Evolutionary conservation across 176 grass and related monocot genomes (phyloP).

Genomic region (Cocos nucifera): DNA sequence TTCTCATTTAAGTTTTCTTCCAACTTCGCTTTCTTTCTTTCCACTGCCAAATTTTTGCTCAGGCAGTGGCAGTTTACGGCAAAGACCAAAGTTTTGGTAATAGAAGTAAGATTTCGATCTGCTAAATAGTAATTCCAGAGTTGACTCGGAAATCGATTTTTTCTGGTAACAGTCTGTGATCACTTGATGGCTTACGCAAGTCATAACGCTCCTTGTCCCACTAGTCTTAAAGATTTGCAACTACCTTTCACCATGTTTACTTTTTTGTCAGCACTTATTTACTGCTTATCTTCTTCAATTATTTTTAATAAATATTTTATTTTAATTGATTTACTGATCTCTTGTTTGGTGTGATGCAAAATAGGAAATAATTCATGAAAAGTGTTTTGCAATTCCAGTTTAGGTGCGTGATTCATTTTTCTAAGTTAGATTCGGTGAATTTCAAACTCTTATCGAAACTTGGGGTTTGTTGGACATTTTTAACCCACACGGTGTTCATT

Average conservation of each 20-base stretch:
- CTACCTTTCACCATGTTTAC: neutral
- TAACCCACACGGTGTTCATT: too few species aligned
- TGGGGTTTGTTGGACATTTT: too few species aligned
- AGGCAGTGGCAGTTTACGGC: too few species aligned
- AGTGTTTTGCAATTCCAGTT: too few species aligned
- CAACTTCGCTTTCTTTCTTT: too few species aligned
- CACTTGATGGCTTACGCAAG: neutral
- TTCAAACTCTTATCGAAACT: too few species aligned
- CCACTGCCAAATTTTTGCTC: too few species aligned
- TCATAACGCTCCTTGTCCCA: slow-evolving; percentile 6
- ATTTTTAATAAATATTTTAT: neutral
- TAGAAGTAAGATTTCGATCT: neutral
- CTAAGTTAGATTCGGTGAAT: too few species aligned
- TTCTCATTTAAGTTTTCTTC: too few species aligned
- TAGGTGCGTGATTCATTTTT: too few species aligned
- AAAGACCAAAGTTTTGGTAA: too few species aligned
- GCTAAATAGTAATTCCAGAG: neutral
- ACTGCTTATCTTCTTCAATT: neutral
- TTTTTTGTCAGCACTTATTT: neutral
- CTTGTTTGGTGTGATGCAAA: neutral
- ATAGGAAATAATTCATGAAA: too few species aligned
- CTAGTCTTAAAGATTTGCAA: neutral
- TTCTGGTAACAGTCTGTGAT: neutral
- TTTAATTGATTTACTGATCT: neutral
- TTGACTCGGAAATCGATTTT: neutral